Conservation (phyloP, 106 monocot genomes). For the Apostasia ramifera region DNA sequence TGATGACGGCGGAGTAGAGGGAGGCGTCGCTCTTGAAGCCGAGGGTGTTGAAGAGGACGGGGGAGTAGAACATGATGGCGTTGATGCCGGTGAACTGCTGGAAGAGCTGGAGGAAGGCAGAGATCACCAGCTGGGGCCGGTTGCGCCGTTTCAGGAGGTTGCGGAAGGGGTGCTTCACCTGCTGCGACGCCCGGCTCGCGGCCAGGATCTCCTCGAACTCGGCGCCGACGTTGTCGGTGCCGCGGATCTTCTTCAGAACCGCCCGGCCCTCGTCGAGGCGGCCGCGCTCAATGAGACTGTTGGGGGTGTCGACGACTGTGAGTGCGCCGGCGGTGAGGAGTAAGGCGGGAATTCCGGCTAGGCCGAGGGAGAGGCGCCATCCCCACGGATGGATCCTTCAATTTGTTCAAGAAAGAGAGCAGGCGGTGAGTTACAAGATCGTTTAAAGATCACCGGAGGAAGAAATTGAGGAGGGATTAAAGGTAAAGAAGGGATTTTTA, state of each 20-base stretch:
- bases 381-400: conserved; percentile 54
- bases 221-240: conserved; percentile 49
- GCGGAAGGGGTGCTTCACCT: conserved; percentile 82
- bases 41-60: conserved; percentile 16
- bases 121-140: conserved; percentile 68
- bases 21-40: conserved; percentile 17
- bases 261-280: conserved; percentile 49
- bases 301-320: conserved; percentile 51
- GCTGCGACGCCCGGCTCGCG: conserved; percentile 48
- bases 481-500: no score
- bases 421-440: no score
- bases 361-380: conserved; percentile 46
- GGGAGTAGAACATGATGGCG: conserved; percentile 17
- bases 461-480: no score
- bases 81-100: conserved; percentile 17
- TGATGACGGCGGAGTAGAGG: conserved; percentile 15
- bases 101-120: conserved; percentile 28
- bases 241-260: conserved; percentile 52
- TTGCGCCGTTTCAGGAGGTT: conserved; percentile 70
- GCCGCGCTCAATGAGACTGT: conserved; percentile 70
- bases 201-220: conserved; percentile 72
- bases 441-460: no score
- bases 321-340: conserved; percentile 38
- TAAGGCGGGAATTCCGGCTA: conserved; percentile 43
- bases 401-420: no score